Evolutionary conservation across 306 rosid species (phyloP), one percentile per base, ranked within the genome.

Genomic region (Cicer chorassanicum): DNA sequence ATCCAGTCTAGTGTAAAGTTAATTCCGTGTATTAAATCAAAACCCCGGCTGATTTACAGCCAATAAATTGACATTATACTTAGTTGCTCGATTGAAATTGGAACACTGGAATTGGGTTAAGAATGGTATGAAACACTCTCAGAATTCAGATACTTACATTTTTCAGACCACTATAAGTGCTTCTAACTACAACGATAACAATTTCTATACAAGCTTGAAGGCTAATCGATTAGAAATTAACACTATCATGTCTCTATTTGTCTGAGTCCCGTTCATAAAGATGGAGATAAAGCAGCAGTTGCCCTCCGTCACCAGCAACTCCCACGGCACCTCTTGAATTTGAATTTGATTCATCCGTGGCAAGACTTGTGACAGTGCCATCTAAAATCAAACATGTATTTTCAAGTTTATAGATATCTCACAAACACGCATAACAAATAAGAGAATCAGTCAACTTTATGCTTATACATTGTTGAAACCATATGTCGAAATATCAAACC

Each of bases 291-390:
- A 91, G 84, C 78, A 88, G 72, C 82, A 88, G 62, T 18, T 85
- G 74, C 21, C 88, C 88, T 39, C 81, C 78, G 43, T 63, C 82
- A 46, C 82, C 70, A 7, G 92, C 92, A 18, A 89, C 84, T 51
- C 93, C 97, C 41, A 89, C 79, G 8, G 84, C 89, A 51, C 93
- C 87, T 73, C 74, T 73, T 4, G 81, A 85, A 81, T 76, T 84
- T 6, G 82, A 85, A 81, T 76, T 84, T 4, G 82, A 85, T 75
- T 78, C 84, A 76, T 92, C 97, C 1, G 89, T 88, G 44, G 92
- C 89, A 77, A 88, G 84, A 78, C 92, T 88, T 8, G 91, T 76
- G 40, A 80, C 86, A 68, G 68, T 61, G 82, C 83, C 86, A 78
- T 82, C 97, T 92, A 69, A 50, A 7, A 43, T 73, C 65, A 73